These are phyloP conservation scores for Fusarium stilboides DNA, from an alignment of 2,329 filamentous ascomycete species.

Conservation along the genomic window DNA sequence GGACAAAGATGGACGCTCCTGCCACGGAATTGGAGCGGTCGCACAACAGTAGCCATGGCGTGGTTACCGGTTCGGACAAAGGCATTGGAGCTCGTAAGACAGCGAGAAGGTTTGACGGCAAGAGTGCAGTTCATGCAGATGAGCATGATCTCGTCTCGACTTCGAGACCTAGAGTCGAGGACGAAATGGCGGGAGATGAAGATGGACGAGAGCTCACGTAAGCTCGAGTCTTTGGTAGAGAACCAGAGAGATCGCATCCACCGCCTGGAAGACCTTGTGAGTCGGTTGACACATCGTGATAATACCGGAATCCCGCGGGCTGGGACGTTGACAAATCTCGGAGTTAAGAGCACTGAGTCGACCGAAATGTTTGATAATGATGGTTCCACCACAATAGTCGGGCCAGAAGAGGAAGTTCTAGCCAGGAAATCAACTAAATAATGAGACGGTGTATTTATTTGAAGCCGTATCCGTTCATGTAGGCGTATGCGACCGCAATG, in stretches of 20 bases:
- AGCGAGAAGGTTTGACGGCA: conserved; percentile 61
- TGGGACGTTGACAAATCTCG: conserved; percentile 27
- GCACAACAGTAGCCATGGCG: conserved; percentile 58
- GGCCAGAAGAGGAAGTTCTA: conserved; percentile 7
- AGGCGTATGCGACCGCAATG: conserved; percentile 62
- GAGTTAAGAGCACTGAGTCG: conserved; percentile 25
- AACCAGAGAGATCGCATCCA: conserved; percentile 47
- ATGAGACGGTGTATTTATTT: conserved; percentile 29
- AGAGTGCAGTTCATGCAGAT: conserved; percentile 65
- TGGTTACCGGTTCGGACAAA: conserved; percentile 63
- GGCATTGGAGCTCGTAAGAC: conserved; percentile 62
- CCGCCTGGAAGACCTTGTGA: conserved; percentile 41
- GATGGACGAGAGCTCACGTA: conserved; percentile 50
- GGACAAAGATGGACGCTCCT: conserved; percentile 56
- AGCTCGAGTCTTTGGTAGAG: conserved; percentile 45
- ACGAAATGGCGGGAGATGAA: conserved; percentile 52
- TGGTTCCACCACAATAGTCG: conserved; percentile 10
- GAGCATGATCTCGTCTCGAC: conserved; percentile 63
- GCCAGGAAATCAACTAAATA: background rate
- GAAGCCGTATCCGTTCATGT: conserved; percentile 65
- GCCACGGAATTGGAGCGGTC: conserved; percentile 57
- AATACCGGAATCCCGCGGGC: conserved; percentile 29
- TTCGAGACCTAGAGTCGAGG: conserved; percentile 56
- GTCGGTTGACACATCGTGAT: conserved; percentile 25
- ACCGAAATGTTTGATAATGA: conserved; percentile 23